Evolutionary conservation across 2,329 filamentous ascomycete genomes (phyloP), one percentile per base, ranked within the genome.

Genomic region (Botrytis galanthina): DNA sequence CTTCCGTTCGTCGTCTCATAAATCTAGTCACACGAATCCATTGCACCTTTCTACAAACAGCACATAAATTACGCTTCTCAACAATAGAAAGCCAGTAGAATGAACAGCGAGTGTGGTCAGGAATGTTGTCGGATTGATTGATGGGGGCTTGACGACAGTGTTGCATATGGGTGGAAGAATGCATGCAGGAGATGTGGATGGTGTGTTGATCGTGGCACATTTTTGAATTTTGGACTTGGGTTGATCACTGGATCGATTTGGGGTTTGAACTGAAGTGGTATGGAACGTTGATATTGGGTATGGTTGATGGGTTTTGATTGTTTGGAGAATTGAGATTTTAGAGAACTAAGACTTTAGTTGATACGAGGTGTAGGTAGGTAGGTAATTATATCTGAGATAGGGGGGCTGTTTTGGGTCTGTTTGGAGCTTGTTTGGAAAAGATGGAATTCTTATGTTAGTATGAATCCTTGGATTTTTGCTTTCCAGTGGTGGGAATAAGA

Each of bases 401-500:
- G 6, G 9, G 9, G 1, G 59, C 16, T 51, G 26, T n/a, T 6
- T 6, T 37, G 5, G 59, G 5, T 18, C 14, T 61, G 22, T 62
- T 39, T 22, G 39, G 26, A n/a, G 35, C 7, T 14, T 39, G 22
- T 39, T 62, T 10, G 14, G 22, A 39, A 5, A n/a, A 39, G 1
- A 54, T 29, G 14, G 18, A 16, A 3, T 62, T 62, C 22, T 5
- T 2, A 8, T 4, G 22, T 16, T 4, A 3, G 12, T 39, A 18
- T 39, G 12, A 0, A 10, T 9, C 39, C 2, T n/a, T 26, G 7
- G 35, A n/a, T 3, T 18, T 16, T n/a, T n/a, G 18, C 1, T n/a
- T 9, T 18, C 8, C 0, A 2, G 35, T 2, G 22, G 1, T 61
- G 1, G 6, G 16, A 14, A 39, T 8, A 2, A 16, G 22, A n/a